These are phyloP conservation scores for Fennellomyces sp. DNA, from an alignment of 371 early-diverging fungal species.

Conservation along the genomic window DNA sequence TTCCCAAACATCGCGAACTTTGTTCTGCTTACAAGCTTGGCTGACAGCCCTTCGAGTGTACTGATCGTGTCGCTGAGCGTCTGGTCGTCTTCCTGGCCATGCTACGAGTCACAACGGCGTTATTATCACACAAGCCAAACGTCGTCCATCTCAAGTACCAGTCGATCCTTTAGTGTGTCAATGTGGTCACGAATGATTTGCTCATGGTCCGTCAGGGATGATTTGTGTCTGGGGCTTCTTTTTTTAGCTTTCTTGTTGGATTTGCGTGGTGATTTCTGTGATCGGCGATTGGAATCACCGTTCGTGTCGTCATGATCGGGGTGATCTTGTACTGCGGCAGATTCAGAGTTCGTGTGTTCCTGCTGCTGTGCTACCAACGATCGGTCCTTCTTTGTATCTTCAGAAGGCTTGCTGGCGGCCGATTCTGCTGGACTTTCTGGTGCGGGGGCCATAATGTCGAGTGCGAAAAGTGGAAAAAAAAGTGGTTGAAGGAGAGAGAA, in stretches of 20 bases:
- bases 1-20: neutral
- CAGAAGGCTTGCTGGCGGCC: neutral
- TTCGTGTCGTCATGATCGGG: neutral
- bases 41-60: conserved; percentile 4
- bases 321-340: conserved; percentile 5
- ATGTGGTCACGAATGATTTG: conserved; percentile 29
- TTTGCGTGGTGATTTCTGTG: neutral
- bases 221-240: neutral
- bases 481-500: neutral
- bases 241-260: neutral
- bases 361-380: neutral
- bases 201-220: conserved; percentile 7
- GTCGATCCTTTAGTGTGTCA: conserved; percentile 19
- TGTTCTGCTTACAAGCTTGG: conserved; percentile 13
- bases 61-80: neutral
- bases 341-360: neutral
- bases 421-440: neutral
- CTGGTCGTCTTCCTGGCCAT: neutral
- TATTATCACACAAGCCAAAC: neutral
- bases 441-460: neutral
- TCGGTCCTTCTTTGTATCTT: neutral
- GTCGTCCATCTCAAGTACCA: conserved; percentile 15
- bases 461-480: neutral
- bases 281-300: neutral
- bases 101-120: too few relatives aligned